These are phyloP conservation scores for Sporormia fimetaria DNA, from an alignment of 495 filamentous ascomycete species.

Conservation along the genomic window DNA sequence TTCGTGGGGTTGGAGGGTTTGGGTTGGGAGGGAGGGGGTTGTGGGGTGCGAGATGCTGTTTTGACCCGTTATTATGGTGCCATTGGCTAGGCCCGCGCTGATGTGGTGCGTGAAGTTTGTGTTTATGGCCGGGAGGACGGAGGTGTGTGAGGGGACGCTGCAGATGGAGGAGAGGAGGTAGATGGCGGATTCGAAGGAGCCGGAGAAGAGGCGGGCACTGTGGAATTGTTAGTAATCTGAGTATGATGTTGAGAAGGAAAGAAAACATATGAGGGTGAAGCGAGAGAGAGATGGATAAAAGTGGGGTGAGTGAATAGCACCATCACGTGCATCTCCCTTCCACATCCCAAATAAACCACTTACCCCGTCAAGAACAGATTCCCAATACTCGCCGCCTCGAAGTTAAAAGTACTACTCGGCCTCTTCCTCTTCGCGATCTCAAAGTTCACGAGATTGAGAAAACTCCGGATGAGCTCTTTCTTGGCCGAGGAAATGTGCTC, in stretches of 20 bases:
- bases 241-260: slow-evolving; percentile 40
- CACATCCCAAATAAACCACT: slow-evolving; percentile 62
- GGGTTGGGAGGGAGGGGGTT: slow-evolving; percentile 13
- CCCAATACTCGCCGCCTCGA: slow-evolving; percentile 77
- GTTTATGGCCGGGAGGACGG: slow-evolving; percentile 82
- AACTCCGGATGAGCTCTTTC: slow-evolving; percentile 80
- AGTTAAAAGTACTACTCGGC: slow-evolving; percentile 73
- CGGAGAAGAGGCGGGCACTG: slow-evolving; percentile 33
- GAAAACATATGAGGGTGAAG: no score
- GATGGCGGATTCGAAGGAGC: slow-evolving; percentile 34
- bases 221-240: background rate
- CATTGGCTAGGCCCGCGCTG: slow-evolving; percentile 64
- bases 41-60: slow-evolving; percentile 81
- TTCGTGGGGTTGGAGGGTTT: no score
- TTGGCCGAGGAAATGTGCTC: slow-evolving; percentile 65
- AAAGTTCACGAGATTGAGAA: slow-evolving; percentile 76
- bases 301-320: slow-evolving; percentile 1
- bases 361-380: slow-evolving; percentile 86
- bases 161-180: slow-evolving; percentile 56
- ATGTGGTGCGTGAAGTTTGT: slow-evolving; percentile 92
- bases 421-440: slow-evolving; percentile 82
- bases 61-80: slow-evolving; percentile 75
- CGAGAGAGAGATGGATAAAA: no score
- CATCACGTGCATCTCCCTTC: background rate
- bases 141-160: slow-evolving; percentile 58